Evolutionary conservation across 208 protist species (phyloP), one percentile per base, ranked within the genome.

Genomic region (Perkinsela sp.): DNA sequence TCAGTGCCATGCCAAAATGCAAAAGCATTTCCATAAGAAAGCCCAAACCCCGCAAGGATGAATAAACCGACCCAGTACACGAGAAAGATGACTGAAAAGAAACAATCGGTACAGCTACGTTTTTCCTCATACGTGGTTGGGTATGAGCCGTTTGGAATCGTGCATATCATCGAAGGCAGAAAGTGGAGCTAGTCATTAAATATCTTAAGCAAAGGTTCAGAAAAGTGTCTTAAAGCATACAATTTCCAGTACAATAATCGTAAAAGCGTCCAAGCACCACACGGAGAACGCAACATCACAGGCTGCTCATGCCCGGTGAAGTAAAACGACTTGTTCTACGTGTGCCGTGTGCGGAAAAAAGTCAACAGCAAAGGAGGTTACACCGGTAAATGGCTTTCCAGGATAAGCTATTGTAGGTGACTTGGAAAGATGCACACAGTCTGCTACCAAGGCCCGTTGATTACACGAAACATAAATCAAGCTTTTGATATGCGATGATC

Each of bases 401-500:
- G 77, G 73, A 72, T 88, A 88, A 22, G 81, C 82, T 68, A 83
- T 89, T 2, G 83, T 86, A 30, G 30, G 32, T 31, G 68, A 67
- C n/a, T 77, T 80, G 48, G 72, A 83, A 1, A 88, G 30, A 22
- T 57, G 32, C 0, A 69, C 28, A 0, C 82, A 88, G 77, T 96
- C 88, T 6, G 80, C 75, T 72, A 83, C 81, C 28, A 96, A 72
- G 30, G 89, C 84, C 48, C 80, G 85, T 71, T 92, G 91, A 71
- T 95, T 91, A 69, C 93, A 96, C 1, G 88, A 94, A 30, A 96
- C 93, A 77, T 96, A 96, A 68, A 96, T 87, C 0, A 95, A 78
- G 1, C 81, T 76, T 15, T 90, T 79, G 66, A 96, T 90, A 1
- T 78, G 73, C 30, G 76, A 31, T 30, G 80, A 92, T 0, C 76